These are phyloP conservation scores for Botrytis cinerea DNA, from an alignment of 2,329 filamentous ascomycete genomes.

Conservation along the genomic window DNA sequence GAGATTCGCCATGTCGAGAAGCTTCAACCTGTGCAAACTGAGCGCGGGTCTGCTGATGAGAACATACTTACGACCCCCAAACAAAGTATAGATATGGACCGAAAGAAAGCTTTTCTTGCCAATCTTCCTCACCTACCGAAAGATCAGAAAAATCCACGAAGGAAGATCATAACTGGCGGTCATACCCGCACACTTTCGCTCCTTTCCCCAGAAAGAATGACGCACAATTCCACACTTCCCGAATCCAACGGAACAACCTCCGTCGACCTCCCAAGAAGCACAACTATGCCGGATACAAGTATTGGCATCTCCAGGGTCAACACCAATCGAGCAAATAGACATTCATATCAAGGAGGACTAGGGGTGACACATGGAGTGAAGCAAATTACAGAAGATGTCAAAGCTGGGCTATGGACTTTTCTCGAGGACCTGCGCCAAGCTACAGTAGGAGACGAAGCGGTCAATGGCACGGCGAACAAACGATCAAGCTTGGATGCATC, in stretches of 20 bases:
- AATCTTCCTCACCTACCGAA: conserved; percentile 43
- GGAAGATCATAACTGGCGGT: conserved; percentile 69
- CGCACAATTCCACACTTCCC: conserved; percentile 34
- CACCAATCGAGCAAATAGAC: conserved; percentile 34
- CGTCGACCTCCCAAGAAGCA: conserved; percentile 31
- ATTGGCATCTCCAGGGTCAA: conserved; percentile 36
- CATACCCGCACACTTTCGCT: conserved; percentile 72
- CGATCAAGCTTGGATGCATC: conserved; percentile 42
- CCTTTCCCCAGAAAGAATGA: conserved; percentile 60
- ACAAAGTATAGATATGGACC: conserved; percentile 64
- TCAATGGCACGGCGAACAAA: conserved; percentile 51
- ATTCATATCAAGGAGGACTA: conserved; percentile 39
- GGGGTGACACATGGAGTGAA: conserved; percentile 40
- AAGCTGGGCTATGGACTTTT: conserved; percentile 88
- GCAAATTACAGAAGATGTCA: conserved; percentile 68
- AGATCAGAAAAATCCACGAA: conserved; percentile 44
- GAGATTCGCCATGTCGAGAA: conserved; percentile 63
- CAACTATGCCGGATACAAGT: conserved; percentile 40
- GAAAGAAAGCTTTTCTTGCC: conserved; percentile 67
- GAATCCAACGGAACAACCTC: conserved; percentile 44
- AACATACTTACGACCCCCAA: conserved; percentile 29
- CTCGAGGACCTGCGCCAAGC: conserved; percentile 94
- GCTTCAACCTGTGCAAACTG: conserved; percentile 53
- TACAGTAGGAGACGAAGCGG: conserved; percentile 90
- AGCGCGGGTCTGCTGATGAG: conserved; percentile 34